Evolutionary conservation across 371 early-diverging fungal genomes (phyloP).

Genomic region (Mucor circinelloides): DNA sequence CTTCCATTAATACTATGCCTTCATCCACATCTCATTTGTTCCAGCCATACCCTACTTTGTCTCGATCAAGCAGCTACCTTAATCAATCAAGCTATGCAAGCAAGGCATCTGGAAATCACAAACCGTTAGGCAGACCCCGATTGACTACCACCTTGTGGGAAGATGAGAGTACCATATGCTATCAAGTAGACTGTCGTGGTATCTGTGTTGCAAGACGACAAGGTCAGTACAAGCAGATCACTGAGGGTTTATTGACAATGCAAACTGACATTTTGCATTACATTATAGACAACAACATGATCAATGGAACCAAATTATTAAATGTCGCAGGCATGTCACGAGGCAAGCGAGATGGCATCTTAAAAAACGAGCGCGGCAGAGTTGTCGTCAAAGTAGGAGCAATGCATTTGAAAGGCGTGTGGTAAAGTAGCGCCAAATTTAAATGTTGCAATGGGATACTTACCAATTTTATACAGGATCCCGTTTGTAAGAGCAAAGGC

Average conservation of each 20-base stretch:
- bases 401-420: constrained; percentile 82
- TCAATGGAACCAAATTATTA: constrained; percentile 80
- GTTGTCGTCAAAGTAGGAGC: constrained; percentile 77
- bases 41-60: constrained; percentile 14
- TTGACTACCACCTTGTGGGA: constrained; percentile 83
- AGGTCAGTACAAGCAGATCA: constrained; percentile 48
- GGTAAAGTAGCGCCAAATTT: constrained; percentile 35
- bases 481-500: constrained; percentile 65
- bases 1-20: background rate
- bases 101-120: background rate
- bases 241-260: constrained; percentile 37
- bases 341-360: constrained; percentile 78
- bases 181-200: constrained; percentile 77
- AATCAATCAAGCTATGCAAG: background rate
- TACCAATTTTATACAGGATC: constrained; percentile 43
- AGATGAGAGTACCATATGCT: constrained; percentile 79
- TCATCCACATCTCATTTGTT: background rate
- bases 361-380: constrained; percentile 77
- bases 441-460: background rate
- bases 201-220: constrained; percentile 80
- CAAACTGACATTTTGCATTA: constrained; percentile 24
- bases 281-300: constrained; percentile 66
- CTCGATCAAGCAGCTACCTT: background rate
- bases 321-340: constrained; percentile 81
- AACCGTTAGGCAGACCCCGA: constrained; percentile 37